These are phyloP conservation scores for Nakaseomyces uthaithaninus DNA, from an alignment of 1,139 yeast genomes.

Conservation along the genomic window DNA sequence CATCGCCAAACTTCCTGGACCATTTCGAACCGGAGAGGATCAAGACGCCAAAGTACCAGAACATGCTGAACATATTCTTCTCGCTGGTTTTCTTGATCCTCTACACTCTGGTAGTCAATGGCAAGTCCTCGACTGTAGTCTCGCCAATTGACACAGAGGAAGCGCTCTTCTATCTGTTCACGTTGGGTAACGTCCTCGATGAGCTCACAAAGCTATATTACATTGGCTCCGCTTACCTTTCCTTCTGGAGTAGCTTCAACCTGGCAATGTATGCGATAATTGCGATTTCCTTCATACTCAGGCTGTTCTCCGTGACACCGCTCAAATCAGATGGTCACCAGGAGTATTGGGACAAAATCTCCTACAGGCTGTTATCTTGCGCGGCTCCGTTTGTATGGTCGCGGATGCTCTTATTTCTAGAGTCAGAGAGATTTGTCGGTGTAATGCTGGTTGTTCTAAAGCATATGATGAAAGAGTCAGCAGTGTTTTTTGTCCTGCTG, in stretches of 20 bases:
- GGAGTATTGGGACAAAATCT: slow-evolving; percentile 50
- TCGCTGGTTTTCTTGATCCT: slow-evolving; percentile 57
- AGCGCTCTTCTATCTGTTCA: slow-evolving; percentile 52
- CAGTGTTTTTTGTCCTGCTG: slow-evolving; percentile 68
- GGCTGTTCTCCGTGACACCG: slow-evolving; percentile 44
- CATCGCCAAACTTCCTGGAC: slow-evolving; percentile 46
- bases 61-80: slow-evolving; percentile 57
- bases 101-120: slow-evolving; percentile 59
- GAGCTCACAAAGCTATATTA: slow-evolving; percentile 66
- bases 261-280: slow-evolving; percentile 58
- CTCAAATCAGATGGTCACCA: slow-evolving; percentile 16
- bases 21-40: slow-evolving; percentile 81
- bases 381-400: slow-evolving; percentile 89
- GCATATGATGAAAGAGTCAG: slow-evolving; percentile 79
- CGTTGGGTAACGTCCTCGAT: slow-evolving; percentile 58
- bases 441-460: slow-evolving; percentile 81
- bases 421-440: slow-evolving; percentile 76
- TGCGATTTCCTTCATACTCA: slow-evolving; percentile 44
- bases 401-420: slow-evolving; percentile 63
- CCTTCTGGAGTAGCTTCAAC: slow-evolving; percentile 77
- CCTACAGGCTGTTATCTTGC: slow-evolving; percentile 66
- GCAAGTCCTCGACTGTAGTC: slow-evolving; percentile 32
- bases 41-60: slow-evolving; percentile 79
- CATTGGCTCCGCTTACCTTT: slow-evolving; percentile 62
- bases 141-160: slow-evolving; percentile 43